These are phyloP conservation scores for Microascus cirrosus DNA, from an alignment of 2,329 filamentous ascomycete genomes.

Conservation along the genomic window DNA sequence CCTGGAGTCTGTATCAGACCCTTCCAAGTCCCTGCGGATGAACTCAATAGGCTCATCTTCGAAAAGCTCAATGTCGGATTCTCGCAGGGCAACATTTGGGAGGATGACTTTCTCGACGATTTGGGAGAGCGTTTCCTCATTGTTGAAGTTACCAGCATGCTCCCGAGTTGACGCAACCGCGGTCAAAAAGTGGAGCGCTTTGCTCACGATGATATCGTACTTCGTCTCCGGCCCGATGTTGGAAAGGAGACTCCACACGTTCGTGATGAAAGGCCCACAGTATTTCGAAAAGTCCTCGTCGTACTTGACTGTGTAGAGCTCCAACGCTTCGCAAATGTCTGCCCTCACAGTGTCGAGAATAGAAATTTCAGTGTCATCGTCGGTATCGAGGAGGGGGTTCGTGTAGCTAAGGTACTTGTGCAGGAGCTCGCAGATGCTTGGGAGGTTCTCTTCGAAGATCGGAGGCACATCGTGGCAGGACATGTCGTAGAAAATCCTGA, in stretches of 20 bases:
- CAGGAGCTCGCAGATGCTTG: constrained; percentile 63
- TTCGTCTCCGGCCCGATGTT: constrained; percentile 79
- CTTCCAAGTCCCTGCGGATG: constrained; percentile 87
- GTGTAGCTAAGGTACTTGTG: constrained; percentile 91
- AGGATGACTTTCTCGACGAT: constrained; percentile 94
- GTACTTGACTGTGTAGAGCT: constrained; percentile 88
- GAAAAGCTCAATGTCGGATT: constrained; percentile 90
- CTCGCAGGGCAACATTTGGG: constrained; percentile 82
- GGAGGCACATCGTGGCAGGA: constrained; percentile 96
- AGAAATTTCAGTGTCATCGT: constrained; percentile 83
- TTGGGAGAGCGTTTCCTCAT: constrained; percentile 65
- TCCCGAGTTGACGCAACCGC: constrained; percentile 68
- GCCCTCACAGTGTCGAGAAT: constrained; percentile 79
- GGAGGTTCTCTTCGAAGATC: constrained; percentile 82
- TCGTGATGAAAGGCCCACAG: constrained; percentile 74
- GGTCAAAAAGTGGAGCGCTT: constrained; percentile 87
- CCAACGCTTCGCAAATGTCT: constrained; percentile 83
- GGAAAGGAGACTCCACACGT: constrained; percentile 84
- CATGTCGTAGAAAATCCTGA: constrained; percentile 91
- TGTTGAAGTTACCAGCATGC: constrained; percentile 79
- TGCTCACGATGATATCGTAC: constrained; percentile 90
- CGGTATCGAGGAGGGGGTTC: constrained; percentile 69
- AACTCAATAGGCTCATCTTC: constrained; percentile 99
- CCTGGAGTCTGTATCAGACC: constrained; percentile 89
- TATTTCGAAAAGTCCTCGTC: constrained; percentile 83